Base-by-base conservation (phyloP, 1,284 basidiomycete species). In the Cryptococcus sp. region DNA sequence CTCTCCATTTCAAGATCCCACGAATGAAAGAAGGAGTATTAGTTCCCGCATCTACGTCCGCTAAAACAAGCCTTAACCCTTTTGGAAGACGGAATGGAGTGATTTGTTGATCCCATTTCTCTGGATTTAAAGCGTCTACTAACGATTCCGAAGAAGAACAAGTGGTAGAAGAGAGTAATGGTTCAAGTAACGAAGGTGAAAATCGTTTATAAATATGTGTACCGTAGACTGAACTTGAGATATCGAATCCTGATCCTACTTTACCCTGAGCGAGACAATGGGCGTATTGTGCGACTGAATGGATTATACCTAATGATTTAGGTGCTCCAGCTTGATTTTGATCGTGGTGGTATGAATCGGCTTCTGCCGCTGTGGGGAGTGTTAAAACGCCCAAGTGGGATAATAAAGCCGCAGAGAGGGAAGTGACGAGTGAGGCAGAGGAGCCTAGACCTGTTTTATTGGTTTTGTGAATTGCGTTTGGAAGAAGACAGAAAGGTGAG, bases 381-480 rank as follows among this genome's bases (percentile, higher is more conserved):
- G 81, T 73, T 57, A 91, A 83, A 45, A 85, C 80, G 37, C 77
- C 76, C 53, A 94, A 79, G 64, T 91, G 90, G 10, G 91, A 74
- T 21, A 98, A 82, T 23, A 99, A 80, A 3, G 85, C 86, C 31
- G 88, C 86, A 43, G 91, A 87, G 51, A 98, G 83, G 32, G 93
- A 96, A 0, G 96, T 97, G 66, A 97, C 96, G 64, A 99, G 83
- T 0, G 96, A 91, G 0, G 94, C 94, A 9, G 92, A 97, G 3
- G 92, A 97, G 25, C 96, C 96, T 40, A 98, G 83, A 2, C 96
- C 96, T 0, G 96, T 98, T 78, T 99, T 99, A 81, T 98, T 93
- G 9, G 96, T 93, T 45, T 88, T 78, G 1, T 80, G 76, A 42
- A 98, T 79, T 0, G 75, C 75, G 28, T 85, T 83, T 46, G 84